Conservation (phyloP, 192 early-diverging fungal species). For the Pilaira anomala region DNA sequence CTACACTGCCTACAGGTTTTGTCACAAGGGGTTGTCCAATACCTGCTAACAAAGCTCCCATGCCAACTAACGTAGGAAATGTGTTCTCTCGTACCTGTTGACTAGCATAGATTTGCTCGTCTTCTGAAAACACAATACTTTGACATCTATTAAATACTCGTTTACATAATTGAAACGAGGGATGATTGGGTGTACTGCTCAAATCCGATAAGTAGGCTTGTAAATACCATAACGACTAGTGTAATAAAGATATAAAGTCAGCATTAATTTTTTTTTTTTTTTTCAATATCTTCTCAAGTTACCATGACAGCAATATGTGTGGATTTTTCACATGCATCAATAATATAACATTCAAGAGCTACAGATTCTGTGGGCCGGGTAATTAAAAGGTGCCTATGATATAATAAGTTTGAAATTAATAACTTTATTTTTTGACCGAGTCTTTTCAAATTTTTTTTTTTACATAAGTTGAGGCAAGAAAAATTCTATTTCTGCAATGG, state of each 20-base stretch:
- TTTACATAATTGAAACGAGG: conserved; percentile 73
- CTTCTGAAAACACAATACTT: conserved; percentile 70
- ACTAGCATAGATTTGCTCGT: not conserved
- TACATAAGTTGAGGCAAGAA: conserved; percentile 91
- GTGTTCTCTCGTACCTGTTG: conserved; percentile 67
- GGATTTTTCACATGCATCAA: conserved; percentile 70
- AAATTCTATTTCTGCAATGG: conserved; percentile 82
- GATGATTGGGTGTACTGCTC: conserved; percentile 57
- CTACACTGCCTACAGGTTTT: conserved; percentile 62
- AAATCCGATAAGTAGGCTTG: conserved; percentile 84
- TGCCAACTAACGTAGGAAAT: conserved; percentile 80
- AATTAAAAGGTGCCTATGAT: conserved; percentile 83
- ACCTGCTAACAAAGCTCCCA: conserved; percentile 75
- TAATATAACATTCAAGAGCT: conserved; percentile 80
- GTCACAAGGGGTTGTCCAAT: conserved; percentile 71
- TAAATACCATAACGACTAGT: conserved; percentile 86
- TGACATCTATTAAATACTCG: conserved; percentile 85
- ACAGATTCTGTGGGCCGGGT: conserved; percentile 73
- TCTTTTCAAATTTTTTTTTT: not conserved
- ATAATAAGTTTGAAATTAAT: not conserved
- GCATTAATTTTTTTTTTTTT: not conserved
- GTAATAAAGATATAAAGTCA: not conserved
- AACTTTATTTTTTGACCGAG: not conserved
- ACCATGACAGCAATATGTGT: conserved; percentile 86
- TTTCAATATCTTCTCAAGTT: conserved; percentile 21